Conservation (phyloP, 2,329 filamentous ascomycete species). For the Pyrenophora tritici-repentis region DNA sequence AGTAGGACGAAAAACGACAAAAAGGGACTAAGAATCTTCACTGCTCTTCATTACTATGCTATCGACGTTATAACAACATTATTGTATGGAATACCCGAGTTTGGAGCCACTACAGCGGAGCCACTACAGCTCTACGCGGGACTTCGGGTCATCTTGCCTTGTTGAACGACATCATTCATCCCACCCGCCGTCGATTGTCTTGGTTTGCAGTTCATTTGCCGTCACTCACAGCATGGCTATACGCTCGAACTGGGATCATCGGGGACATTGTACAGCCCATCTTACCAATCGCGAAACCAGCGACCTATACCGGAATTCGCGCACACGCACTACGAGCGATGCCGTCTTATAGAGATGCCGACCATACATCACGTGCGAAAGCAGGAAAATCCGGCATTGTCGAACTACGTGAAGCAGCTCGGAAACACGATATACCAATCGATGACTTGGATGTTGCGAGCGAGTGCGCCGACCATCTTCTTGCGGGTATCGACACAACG, state of each 20-base stretch:
- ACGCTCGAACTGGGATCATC: conserved; percentile 47
- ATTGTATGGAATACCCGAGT: conserved; percentile 51
- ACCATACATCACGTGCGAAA: neutral
- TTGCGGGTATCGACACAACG: conserved; percentile 59
- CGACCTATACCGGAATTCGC: conserved; percentile 58
- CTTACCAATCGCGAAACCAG: conserved; percentile 57
- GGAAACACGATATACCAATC: conserved; percentile 26
- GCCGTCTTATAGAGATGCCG: conserved; percentile 22
- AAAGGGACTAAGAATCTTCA: conserved; percentile 52
- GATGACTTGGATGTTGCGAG: conserved; percentile 57
- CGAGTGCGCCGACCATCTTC: conserved; percentile 59
- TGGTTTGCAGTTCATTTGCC: conserved; percentile 58
- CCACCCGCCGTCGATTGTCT: conserved; percentile 51
- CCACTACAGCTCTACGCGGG: conserved; percentile 52
- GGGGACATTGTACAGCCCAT: conserved; percentile 48
- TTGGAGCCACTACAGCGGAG: conserved; percentile 55
- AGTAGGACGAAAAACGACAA: conserved; percentile 34
- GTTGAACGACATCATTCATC: conserved; percentile 56
- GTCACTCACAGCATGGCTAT: conserved; percentile 55
- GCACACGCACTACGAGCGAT: conserved; percentile 49
- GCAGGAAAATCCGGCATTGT: conserved; percentile 11
- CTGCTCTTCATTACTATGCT: conserved; percentile 58
- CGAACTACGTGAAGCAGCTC: conserved; percentile 8
- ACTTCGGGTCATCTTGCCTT: conserved; percentile 47
- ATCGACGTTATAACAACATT: conserved; percentile 60